phyloP scores from a whole-genome alignment of 148 eudicot genomes.

The Heliamphora exappendiculata region DNA sequence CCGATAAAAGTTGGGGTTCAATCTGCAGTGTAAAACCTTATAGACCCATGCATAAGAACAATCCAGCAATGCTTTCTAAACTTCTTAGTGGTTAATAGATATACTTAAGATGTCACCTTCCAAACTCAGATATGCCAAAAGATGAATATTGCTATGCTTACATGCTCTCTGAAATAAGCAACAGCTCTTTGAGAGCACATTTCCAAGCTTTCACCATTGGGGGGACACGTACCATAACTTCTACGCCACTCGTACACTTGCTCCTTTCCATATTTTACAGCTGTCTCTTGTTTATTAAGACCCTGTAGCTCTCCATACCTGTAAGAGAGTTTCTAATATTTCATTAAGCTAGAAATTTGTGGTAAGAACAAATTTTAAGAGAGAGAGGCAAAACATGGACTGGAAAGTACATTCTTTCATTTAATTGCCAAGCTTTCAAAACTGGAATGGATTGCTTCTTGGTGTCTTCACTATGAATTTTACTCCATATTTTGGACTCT shows the following conservation, averaged over 20 bases:
- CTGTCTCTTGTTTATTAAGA: slow-evolving; percentile 45
- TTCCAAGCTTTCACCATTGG: slow-evolving; percentile 58
- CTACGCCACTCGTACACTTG: slow-evolving; percentile 53
- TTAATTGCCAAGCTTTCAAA: slow-evolving; percentile 49
- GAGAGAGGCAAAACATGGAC: neutral
- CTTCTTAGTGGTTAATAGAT: neutral
- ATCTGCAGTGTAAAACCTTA: slow-evolving; percentile 24
- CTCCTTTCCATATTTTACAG: slow-evolving; percentile 41
- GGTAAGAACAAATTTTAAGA: neutral
- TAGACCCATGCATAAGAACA: neutral
- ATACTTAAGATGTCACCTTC: neutral
- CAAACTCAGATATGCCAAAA: neutral
- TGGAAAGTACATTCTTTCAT: slow-evolving; percentile 42
- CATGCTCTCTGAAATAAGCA: slow-evolving; percentile 47
- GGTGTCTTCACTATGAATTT: slow-evolving; percentile 35
- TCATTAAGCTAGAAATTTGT: neutral
- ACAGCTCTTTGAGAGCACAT: slow-evolving; percentile 49
- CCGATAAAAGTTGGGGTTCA: slow-evolving; percentile 41
- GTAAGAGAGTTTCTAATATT: slow-evolving; percentile 2
- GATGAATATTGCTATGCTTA: slow-evolving; percentile 16
- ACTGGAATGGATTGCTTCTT: slow-evolving; percentile 35
- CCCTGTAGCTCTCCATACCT: slow-evolving; percentile 63
- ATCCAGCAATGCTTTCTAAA: neutral
- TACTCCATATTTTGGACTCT: slow-evolving; percentile 34
- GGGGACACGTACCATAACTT: slow-evolving; percentile 45